phyloP scores from a whole-genome alignment of 768 basidiomycete species.

The Cubamyces lactineus region DNA sequence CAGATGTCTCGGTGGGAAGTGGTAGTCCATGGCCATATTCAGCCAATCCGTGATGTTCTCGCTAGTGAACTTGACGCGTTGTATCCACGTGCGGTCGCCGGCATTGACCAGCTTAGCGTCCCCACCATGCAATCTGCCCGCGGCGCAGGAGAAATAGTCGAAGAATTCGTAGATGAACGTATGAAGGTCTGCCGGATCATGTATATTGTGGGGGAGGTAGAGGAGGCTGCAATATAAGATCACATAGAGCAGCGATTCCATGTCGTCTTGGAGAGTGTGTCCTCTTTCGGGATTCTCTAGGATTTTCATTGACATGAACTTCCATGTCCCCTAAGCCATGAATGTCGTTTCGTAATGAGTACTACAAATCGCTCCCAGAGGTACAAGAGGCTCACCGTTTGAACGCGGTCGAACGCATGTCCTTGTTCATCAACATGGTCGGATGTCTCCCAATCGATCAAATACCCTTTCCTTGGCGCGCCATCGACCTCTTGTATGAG shows the following conservation, averaged over 20 bases:
- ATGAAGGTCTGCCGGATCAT: background rate
- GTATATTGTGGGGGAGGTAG: background rate
- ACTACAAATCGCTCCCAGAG: background rate
- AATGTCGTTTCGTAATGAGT: background rate
- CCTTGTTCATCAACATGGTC: background rate
- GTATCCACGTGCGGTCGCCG: background rate
- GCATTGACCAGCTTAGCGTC: background rate
- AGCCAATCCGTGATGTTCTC: background rate
- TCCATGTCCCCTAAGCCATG: conserved; percentile 8
- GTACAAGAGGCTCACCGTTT: background rate
- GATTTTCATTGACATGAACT: conserved; percentile 8
- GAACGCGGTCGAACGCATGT: background rate
- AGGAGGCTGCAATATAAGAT: conserved; percentile 10
- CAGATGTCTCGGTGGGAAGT: background rate
- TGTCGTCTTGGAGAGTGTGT: conserved; percentile 15
- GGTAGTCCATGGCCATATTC: background rate
- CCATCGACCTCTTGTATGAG: background rate
- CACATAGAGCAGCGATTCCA: conserved; percentile 19
- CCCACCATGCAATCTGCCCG: background rate
- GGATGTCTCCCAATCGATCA: conserved; percentile 20
- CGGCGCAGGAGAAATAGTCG: no score
- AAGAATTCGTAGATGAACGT: background rate
- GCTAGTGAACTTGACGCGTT: background rate
- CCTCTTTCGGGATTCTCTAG: background rate
- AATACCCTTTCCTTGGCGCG: background rate